A percentile compares a stretch with the other conserved stretches of the same genome.
Evolutionary conservation across 441 rosid species (phyloP).

Genomic region (Gossypium armourianum): DNA sequence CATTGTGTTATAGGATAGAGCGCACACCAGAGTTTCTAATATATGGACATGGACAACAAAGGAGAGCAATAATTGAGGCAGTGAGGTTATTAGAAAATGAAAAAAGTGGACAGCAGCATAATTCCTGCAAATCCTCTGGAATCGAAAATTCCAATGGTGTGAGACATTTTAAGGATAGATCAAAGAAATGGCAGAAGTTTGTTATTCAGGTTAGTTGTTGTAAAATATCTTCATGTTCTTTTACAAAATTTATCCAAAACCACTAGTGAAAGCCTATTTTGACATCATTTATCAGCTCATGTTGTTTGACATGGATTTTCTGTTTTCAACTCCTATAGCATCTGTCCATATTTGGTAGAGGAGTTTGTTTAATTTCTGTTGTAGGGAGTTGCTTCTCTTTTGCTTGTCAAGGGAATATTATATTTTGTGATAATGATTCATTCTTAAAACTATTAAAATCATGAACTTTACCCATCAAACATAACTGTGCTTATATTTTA

Average conservation of each 20-base stretch:
- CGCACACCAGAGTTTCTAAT: slow-evolving; percentile 80
- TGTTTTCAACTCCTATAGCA: not conserved
- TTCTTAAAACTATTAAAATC: not conserved
- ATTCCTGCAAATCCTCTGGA: slow-evolving; percentile 24
- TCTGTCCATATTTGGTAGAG: slow-evolving; percentile 1
- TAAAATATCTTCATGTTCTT: not conserved
- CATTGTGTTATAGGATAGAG: slow-evolving; percentile 41
- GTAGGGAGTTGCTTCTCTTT: not conserved
- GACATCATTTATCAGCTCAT: not conserved
- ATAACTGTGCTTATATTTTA: not conserved
- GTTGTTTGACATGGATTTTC: not conserved
- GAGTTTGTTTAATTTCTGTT: not conserved
- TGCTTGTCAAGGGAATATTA: not conserved
- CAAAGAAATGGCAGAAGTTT: slow-evolving; percentile 87
- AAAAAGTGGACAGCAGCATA: slow-evolving; percentile 28
- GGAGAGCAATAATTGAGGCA: slow-evolving; percentile 91
- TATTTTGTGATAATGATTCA: not conserved
- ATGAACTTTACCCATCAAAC: not conserved
- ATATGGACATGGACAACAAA: slow-evolving; percentile 85
- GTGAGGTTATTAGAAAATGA: slow-evolving; percentile 56
- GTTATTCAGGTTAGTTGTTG: slow-evolving; percentile 60
- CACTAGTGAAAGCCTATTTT: not conserved
- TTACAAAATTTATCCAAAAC: slow-evolving; percentile 1
- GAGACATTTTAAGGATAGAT: slow-evolving; percentile 51
- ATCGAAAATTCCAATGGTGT: slow-evolving; percentile 30